phyloP scores from a whole-genome alignment of 768 basidiomycete species.

The Naganishia onofrii region DNA sequence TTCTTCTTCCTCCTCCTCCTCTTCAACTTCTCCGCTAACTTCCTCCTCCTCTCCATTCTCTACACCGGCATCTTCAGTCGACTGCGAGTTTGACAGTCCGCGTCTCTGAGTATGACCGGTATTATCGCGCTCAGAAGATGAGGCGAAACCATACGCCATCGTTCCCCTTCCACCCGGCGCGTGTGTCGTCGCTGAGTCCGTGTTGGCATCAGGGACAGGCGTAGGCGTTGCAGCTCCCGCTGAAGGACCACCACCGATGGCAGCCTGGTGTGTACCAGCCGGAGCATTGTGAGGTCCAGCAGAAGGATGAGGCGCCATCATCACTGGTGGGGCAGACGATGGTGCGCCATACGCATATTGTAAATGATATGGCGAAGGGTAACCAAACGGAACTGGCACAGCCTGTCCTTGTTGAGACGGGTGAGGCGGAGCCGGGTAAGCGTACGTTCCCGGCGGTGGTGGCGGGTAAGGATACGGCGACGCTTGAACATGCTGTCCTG shows the following conservation, averaged over 20 bases:
- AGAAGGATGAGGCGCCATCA: conserved; percentile 2
- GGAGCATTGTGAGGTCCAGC: background rate
- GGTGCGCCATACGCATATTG: background rate
- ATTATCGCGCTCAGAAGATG: conserved; percentile 14
- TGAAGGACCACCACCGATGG: background rate
- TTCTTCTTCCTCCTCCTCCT: background rate
- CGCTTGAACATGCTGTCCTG: background rate
- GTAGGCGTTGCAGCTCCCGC: background rate
- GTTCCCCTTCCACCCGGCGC: background rate
- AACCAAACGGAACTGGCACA: background rate
- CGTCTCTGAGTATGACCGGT: background rate
- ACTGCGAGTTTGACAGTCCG: background rate
- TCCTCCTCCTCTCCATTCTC: conserved; percentile 5
- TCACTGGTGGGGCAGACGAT: background rate
- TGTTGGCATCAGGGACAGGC: background rate
- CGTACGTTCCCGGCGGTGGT: conserved; percentile 8
- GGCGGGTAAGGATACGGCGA: background rate
- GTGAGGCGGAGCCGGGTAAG: background rate
- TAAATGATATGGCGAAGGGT: background rate
- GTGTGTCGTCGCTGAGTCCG: background rate
- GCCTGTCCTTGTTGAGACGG: background rate
- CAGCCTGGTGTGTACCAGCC: background rate
- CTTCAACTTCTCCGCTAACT: background rate
- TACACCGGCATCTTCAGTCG: background rate
- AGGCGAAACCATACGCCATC: conserved; percentile 3